Evolutionary conservation across 2,329 filamentous ascomycete genomes (phyloP).

Genomic region (Domatiomyces globalis): DNA sequence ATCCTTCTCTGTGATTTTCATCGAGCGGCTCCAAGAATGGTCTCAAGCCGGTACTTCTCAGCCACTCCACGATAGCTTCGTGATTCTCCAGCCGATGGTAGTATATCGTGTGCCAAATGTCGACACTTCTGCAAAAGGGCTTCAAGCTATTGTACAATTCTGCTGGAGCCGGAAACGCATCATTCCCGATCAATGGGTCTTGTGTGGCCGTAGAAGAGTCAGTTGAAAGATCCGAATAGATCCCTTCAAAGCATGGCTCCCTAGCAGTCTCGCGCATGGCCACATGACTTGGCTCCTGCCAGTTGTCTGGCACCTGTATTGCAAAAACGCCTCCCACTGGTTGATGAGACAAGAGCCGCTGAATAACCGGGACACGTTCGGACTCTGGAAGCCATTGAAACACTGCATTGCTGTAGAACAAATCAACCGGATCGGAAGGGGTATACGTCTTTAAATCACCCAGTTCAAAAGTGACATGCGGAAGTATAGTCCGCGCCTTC

Average conservation of each 20-base stretch:
- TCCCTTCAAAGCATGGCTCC: conserved; percentile 25
- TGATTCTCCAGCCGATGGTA: conserved; percentile 38
- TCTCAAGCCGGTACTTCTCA: conserved; percentile 42
- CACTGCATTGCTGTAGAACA: conserved; percentile 45
- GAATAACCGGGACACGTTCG: conserved; percentile 33
- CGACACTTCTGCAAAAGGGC: conserved; percentile 29
- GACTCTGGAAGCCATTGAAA: conserved; percentile 42
- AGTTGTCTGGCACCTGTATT: conserved; percentile 42
- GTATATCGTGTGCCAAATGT: conserved; percentile 44
- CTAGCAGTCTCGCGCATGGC: conserved; percentile 36
- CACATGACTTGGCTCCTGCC: conserved; percentile 34
- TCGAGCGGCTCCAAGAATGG: conserved; percentile 40
- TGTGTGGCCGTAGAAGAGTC: conserved; percentile 14
- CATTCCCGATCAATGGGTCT: conserved; percentile 25
- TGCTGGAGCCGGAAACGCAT: conserved; percentile 34
- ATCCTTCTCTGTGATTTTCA: conserved; percentile 29
- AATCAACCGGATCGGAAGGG: conserved; percentile 23
- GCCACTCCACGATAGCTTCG: conserved; percentile 44
- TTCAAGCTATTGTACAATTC: conserved; percentile 38
- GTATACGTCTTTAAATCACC: conserved; percentile 34
- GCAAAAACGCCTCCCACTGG: conserved; percentile 37
- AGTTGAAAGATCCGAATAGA: not conserved
- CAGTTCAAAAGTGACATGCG: conserved; percentile 32
- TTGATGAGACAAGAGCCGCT: conserved; percentile 30
- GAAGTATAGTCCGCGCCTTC: conserved; percentile 31